These are phyloP conservation scores for Karstenula rhodostoma DNA, from an alignment of 2,329 filamentous ascomycete species.

Conservation along the genomic window DNA sequence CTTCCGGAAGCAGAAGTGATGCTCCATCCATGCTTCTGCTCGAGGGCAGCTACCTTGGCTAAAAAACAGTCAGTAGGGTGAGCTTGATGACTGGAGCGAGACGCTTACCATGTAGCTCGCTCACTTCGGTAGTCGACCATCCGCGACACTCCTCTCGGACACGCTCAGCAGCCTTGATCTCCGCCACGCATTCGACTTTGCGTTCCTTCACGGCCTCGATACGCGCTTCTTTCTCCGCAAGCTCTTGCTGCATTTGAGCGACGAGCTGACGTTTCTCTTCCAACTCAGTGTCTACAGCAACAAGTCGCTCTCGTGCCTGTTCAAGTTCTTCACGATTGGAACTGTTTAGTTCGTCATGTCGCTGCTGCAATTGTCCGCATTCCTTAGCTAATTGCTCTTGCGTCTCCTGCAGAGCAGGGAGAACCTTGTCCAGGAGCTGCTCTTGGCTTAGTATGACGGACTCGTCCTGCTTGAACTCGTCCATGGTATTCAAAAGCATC, in stretches of 20 bases:
- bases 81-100: neutral
- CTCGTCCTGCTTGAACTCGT: conserved; percentile 80
- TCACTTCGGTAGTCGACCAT: conserved; percentile 85
- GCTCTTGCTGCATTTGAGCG: conserved; percentile 70
- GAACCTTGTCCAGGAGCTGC: conserved; percentile 68
- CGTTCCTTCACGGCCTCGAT: conserved; percentile 70
- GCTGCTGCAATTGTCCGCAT: conserved; percentile 71
- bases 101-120: conserved; percentile 73
- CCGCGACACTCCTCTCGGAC: conserved; percentile 88
- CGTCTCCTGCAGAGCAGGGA: conserved; percentile 71
- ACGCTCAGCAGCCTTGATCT: conserved; percentile 83
- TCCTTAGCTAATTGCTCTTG: conserved; percentile 70
- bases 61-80: conserved; percentile 47
- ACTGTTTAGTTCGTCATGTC: conserved; percentile 77
- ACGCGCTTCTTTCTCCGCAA: conserved; percentile 70
- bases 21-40: conserved; percentile 74
- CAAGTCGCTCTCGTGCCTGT: conserved; percentile 73
- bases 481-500: conserved; percentile 76
- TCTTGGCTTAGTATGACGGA: conserved; percentile 72
- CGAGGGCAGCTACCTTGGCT: conserved; percentile 72
- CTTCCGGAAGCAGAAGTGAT: conserved; percentile 68
- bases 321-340: conserved; percentile 83
- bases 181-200: conserved; percentile 73
- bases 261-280: conserved; percentile 73
- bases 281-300: conserved; percentile 71